A percentile compares a stretch with the other conserved stretches of the same genome.
phyloP scores from a whole-genome alignment of 805 yeast species.

The Soucietia sequanensis region DNA sequence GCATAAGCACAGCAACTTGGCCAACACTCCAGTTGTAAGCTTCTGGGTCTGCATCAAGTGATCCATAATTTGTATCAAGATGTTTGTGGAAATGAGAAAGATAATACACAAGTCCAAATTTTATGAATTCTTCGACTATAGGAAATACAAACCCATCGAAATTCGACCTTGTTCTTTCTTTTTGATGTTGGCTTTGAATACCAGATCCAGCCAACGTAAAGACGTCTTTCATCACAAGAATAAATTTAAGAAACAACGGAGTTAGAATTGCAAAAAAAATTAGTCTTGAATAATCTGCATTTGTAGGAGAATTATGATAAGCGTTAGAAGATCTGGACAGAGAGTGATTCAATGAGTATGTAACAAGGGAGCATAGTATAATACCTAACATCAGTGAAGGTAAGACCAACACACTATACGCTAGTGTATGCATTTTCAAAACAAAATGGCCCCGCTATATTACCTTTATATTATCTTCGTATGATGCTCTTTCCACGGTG shows the following conservation, averaged over 20 bases:
- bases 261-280: conserved; percentile 1
- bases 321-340: not conserved
- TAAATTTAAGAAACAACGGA: conserved; percentile 1
- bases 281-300: not conserved
- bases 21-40: conserved; percentile 1
- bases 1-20: not conserved
- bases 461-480: too few relatives aligned
- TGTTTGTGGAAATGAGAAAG: not conserved
- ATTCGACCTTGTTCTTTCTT: not conserved
- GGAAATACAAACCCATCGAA: conserved; percentile 1
- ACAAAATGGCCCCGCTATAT: too few relatives aligned
- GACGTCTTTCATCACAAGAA: not conserved
- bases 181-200: not conserved
- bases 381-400: too few relatives aligned
- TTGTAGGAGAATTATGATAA: not conserved
- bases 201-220: not conserved
- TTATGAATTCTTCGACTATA: not conserved
- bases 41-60: not conserved
- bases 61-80: not conserved
- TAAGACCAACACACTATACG: too few relatives aligned
- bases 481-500: too few relatives aligned
- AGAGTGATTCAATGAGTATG: too few relatives aligned
- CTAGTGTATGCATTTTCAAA: too few relatives aligned
- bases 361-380: too few relatives aligned
- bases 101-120: not conserved